Conservation (phyloP, 2,329 filamentous ascomycete genomes). For the Plenodomus tracheiphilus region DNA sequence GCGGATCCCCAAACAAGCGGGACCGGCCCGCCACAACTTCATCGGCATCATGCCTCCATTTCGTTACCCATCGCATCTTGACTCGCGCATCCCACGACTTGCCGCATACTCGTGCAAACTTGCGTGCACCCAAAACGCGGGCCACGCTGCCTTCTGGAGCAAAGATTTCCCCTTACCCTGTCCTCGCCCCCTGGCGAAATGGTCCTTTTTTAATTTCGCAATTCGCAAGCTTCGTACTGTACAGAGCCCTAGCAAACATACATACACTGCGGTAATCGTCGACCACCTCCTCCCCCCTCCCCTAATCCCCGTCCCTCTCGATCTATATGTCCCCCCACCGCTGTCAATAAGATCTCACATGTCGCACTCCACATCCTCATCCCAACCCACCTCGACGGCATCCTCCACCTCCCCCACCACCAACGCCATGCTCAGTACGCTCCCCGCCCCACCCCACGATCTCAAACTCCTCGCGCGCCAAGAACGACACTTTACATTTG, state of each 20-base stretch:
- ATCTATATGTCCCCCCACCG: background rate
- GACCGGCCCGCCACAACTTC: background rate
- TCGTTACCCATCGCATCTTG: background rate
- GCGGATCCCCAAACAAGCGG: background rate
- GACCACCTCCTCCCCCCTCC: background rate
- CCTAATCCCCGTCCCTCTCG: background rate
- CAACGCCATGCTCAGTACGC: conserved; percentile 22
- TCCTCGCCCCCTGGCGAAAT: background rate
- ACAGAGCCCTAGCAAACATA: no score
- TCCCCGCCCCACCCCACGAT: conserved; percentile 41
- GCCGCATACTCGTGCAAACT: background rate
- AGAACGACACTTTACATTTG: conserved; percentile 51
- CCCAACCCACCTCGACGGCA: background rate
- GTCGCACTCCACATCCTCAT: background rate
- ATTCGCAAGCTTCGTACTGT: no score
- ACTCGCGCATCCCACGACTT: background rate
- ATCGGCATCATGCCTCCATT: background rate
- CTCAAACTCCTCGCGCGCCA: conserved; percentile 46
- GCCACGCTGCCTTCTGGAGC: background rate
- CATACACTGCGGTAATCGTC: no score
- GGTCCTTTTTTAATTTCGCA: background rate
- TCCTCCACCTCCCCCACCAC: conserved; percentile 1
- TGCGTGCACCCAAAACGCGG: background rate
- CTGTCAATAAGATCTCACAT: background rate
- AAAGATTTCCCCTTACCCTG: background rate